These are phyloP conservation scores for Monilinia polystroma DNA, from an alignment of 2,329 filamentous ascomycete species.

Conservation along the genomic window DNA sequence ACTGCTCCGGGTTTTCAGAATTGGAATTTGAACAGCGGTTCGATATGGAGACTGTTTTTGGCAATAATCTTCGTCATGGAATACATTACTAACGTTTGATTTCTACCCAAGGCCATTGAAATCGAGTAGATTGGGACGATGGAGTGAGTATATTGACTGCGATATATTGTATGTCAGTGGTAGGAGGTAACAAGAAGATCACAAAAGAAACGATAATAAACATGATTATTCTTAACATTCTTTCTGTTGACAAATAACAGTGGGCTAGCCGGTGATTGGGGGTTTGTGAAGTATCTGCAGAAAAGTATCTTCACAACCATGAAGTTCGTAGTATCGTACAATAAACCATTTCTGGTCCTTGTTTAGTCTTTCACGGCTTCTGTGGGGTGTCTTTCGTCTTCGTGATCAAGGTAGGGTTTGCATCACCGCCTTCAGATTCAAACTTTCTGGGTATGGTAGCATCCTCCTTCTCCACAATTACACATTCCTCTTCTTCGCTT, in stretches of 20 bases:
- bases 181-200: background rate
- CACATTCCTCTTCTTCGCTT: conserved; percentile 36
- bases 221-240: background rate
- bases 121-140: background rate
- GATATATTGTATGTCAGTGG: background rate
- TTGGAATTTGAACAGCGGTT: background rate
- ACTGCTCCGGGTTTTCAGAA: background rate
- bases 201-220: background rate
- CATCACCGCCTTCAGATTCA: background rate
- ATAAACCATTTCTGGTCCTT: background rate
- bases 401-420: background rate
- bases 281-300: background rate
- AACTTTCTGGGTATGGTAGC: conserved; percentile 9
- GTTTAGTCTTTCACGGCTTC: background rate
- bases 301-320: background rate
- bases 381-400: background rate
- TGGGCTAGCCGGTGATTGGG: background rate
- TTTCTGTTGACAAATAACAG: background rate
- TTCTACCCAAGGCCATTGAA: background rate
- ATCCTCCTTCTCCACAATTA: conserved; percentile 38
- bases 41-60: background rate
- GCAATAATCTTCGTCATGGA: background rate
- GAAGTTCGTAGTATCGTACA: background rate
- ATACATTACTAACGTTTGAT: background rate
- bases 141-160: background rate